Conservation (phyloP, 2,329 filamentous ascomycete genomes). For the Colletotrichum musicola region DNA sequence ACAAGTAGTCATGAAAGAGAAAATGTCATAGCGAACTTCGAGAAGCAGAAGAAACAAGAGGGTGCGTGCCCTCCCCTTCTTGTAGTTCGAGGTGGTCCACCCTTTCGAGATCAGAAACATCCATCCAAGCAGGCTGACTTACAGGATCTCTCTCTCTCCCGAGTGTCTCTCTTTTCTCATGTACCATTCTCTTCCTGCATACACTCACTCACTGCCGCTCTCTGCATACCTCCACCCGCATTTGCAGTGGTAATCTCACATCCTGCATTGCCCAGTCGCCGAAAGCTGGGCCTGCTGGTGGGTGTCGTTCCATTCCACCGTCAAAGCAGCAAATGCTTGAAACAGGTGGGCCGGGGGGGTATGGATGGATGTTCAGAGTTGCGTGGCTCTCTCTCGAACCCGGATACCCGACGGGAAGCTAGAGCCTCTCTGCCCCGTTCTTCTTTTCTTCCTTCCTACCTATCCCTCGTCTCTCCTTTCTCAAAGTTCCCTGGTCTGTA, state of each 20-base stretch:
- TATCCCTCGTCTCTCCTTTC: background rate
- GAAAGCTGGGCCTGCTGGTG: constrained; percentile 10
- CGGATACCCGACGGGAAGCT: constrained; percentile 21
- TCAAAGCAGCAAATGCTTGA: constrained; percentile 39
- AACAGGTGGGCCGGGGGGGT: constrained; percentile 30
- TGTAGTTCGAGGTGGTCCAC: constrained; percentile 16
- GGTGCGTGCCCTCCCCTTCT: constrained; percentile 30
- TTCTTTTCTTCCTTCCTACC: background rate
- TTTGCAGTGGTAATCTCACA: constrained; percentile 26
- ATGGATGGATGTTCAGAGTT: constrained; percentile 5
- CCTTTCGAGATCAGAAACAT: background rate
- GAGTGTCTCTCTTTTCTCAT: background rate
- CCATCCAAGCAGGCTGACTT: too few relatives aligned
- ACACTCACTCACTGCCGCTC: background rate
- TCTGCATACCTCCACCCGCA: constrained; percentile 14
- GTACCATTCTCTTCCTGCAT: background rate
- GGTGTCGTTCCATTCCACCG: constrained; percentile 30
- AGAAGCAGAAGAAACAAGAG: constrained; percentile 14
- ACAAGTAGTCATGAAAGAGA: constrained; percentile 20
- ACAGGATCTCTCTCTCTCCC: too few relatives aligned
- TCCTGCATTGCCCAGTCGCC: constrained; percentile 12
- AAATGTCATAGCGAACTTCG: constrained; percentile 27
- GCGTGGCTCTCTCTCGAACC: constrained; percentile 33
- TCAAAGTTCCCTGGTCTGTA: too few relatives aligned
- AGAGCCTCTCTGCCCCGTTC: background rate